Percentiles rank a stretch among this genome's conserved stretches.
Evolutionary conservation across 805 yeast species (phyloP).

Genomic region (Zygosaccharomyces pseudorouxii): DNA sequence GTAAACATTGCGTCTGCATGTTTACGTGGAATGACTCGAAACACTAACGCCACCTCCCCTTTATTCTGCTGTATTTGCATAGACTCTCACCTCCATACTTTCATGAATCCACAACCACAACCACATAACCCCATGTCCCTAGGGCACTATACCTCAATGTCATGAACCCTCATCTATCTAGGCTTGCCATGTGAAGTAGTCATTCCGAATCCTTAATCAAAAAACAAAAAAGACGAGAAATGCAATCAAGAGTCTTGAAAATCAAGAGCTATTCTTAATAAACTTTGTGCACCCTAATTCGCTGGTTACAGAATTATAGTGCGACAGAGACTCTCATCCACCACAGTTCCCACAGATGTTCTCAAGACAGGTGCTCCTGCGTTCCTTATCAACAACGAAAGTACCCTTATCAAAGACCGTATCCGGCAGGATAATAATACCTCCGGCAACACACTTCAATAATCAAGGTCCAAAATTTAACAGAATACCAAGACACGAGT

Average conservation of each 20-base stretch:
- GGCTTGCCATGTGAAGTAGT: background rate
- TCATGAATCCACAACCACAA: too few relatives aligned
- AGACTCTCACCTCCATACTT: background rate
- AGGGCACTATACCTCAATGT: background rate
- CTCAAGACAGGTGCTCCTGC: background rate
- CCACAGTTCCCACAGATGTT: background rate
- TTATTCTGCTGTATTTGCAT: background rate
- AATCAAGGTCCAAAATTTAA: slow-evolving; percentile 3
- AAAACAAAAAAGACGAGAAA: background rate
- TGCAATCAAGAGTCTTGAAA: background rate
- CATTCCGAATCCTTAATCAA: background rate
- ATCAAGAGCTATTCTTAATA: background rate
- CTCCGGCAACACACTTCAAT: slow-evolving; percentile 20
- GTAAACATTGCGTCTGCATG: background rate
- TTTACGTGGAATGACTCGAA: background rate
- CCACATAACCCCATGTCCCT: too few relatives aligned
- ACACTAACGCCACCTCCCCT: background rate
- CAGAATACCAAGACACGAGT: slow-evolving; percentile 25
- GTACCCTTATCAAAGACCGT: slow-evolving; percentile 13
- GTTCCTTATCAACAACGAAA: slow-evolving; percentile 7
- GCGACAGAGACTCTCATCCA: background rate
- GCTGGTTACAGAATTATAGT: too few relatives aligned
- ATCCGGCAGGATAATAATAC: slow-evolving; percentile 22
- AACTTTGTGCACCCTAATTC: too few relatives aligned
- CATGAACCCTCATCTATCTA: background rate